Conservation (phyloP, 2,329 filamentous ascomycete genomes). For the Torrubiella hemipterigena region DNA sequence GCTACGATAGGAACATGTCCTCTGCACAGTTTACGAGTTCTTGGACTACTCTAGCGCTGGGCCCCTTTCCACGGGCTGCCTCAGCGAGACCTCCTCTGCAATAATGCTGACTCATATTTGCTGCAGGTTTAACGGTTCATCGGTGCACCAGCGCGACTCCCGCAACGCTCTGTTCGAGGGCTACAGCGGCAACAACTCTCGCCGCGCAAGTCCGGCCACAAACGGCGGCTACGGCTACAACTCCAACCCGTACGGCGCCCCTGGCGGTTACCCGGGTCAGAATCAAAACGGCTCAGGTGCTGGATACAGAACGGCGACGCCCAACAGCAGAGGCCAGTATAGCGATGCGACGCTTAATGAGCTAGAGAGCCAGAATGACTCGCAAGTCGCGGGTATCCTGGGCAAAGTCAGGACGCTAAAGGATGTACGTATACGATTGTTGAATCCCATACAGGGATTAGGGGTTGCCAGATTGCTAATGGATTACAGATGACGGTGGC, state of each 20-base stretch:
- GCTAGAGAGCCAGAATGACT: constrained; percentile 90
- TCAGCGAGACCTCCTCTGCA: no score
- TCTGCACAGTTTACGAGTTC: no score
- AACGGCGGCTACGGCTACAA: constrained; percentile 3
- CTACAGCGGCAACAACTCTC: constrained; percentile 43
- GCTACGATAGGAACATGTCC: no score
- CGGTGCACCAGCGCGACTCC: constrained; percentile 62
- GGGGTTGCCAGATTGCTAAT: constrained; percentile 9
- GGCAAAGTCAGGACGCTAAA: constrained; percentile 85
- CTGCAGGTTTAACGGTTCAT: constrained; percentile 48
- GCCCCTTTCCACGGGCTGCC: no score
- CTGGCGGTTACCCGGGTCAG: constrained; percentile 2
- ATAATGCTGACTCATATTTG: no score
- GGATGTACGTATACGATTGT: constrained; percentile 70
- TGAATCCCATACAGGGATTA: no score
- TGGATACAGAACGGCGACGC: constrained; percentile 55
- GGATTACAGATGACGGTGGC: constrained; percentile 64
- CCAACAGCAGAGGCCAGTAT: constrained; percentile 77
- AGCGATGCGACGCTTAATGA: constrained; percentile 84
- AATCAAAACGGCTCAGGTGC: constrained; percentile 10
- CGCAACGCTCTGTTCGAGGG: constrained; percentile 65
- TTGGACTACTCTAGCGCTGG: no score
- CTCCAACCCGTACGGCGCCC: constrained; percentile 4
- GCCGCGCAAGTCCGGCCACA: constrained; percentile 12
- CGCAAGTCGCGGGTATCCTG: constrained; percentile 78